Evolutionary conservation across 371 early-diverging fungal species (phyloP).

Genomic region (Syncephalastrum sp.): DNA sequence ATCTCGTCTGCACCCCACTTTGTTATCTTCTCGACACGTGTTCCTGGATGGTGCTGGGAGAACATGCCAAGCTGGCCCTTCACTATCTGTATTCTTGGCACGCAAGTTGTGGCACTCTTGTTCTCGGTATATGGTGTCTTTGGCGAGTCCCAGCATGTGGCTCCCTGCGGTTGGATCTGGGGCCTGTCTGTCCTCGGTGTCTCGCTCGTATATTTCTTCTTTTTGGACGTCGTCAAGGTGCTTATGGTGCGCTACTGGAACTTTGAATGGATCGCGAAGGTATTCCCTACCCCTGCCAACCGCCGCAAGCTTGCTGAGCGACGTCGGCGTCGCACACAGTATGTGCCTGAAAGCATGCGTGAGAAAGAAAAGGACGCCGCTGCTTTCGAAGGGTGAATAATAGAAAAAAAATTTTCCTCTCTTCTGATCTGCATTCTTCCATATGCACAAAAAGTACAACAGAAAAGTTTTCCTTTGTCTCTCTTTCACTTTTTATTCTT

Average conservation of each 20-base stretch:
- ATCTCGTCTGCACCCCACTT: slow-evolving; percentile 91
- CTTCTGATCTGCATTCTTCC: too few species aligned
- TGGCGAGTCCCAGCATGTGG: slow-evolving; percentile 41
- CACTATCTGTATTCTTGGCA: slow-evolving; percentile 75
- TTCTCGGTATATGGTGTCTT: slow-evolving; percentile 81
- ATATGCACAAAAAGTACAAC: too few species aligned
- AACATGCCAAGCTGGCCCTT: slow-evolving; percentile 73
- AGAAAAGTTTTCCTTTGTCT: too few species aligned
- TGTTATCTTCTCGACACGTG: slow-evolving; percentile 88
- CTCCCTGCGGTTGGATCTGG: slow-evolving; percentile 56
- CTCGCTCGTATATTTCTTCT: slow-evolving; percentile 71
- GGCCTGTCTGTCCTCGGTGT: slow-evolving; percentile 64
- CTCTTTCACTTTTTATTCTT: too few species aligned
- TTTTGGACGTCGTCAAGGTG: slow-evolving; percentile 87
- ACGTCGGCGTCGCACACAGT: too few species aligned
- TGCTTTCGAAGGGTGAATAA: too few species aligned
- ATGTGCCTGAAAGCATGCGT: too few species aligned
- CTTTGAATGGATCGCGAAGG: slow-evolving; percentile 57
- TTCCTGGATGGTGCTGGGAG: slow-evolving; percentile 84
- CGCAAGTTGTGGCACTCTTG: slow-evolving; percentile 86
- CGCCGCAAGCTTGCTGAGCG: slow-evolving; percentile 54
- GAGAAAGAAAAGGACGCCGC: too few species aligned
- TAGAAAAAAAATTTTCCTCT: too few species aligned
- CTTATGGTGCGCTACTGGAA: slow-evolving; percentile 74
- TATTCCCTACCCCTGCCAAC: slow-evolving; percentile 68